Conservation (phyloP, 1,284 basidiomycete species). For the Sphagnurus paluster region DNA sequence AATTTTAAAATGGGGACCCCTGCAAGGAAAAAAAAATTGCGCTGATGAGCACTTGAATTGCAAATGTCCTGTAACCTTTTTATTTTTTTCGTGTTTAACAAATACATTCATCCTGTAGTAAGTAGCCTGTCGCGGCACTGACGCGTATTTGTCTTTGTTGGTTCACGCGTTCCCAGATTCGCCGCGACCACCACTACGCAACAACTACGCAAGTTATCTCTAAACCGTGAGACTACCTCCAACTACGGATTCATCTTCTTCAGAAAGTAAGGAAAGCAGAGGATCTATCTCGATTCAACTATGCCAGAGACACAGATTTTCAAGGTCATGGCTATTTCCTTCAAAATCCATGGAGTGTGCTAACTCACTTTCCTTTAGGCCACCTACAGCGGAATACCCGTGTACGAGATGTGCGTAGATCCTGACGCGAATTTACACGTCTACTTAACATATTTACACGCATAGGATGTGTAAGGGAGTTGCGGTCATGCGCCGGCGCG, state of each 20-base stretch:
- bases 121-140: neutral
- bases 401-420: constrained; percentile 77
- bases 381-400: constrained; percentile 86
- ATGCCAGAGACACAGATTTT: constrained; percentile 84
- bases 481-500: constrained; percentile 95
- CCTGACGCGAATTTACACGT: constrained; percentile 36
- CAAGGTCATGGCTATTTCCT: constrained; percentile 49
- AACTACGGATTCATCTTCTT: neutral
- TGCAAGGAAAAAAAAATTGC: no score
- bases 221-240: no score
- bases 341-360: constrained; percentile 18
- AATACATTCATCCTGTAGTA: no score
- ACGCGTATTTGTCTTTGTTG: constrained; percentile 52
- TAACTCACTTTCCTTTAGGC: constrained; percentile 48
- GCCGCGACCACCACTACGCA: constrained; percentile 15
- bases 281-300: constrained; percentile 4
- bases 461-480: constrained; percentile 90
- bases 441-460: constrained; percentile 34
- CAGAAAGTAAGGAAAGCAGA: constrained; percentile 1
- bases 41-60: no score
- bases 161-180: constrained; percentile 39
- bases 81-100: no score
- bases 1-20: no score
- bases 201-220: constrained; percentile 3
- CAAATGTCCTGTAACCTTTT: no score